These are phyloP conservation scores for Cynanchum wilfordii DNA, from an alignment of 257 asterid species.

Conservation along the genomic window DNA sequence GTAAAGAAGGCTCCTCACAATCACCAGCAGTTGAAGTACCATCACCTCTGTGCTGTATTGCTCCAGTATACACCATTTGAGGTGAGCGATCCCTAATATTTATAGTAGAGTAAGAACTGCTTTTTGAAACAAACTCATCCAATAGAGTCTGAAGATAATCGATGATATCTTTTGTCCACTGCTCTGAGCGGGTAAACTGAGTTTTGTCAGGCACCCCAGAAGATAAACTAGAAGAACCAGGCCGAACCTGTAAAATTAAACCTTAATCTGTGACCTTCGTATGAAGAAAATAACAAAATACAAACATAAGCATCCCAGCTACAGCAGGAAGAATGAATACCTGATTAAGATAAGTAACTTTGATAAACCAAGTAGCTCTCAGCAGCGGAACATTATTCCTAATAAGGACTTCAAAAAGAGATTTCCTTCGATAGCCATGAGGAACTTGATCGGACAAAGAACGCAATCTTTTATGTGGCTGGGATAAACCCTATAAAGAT, in stretches of 20 bases:
- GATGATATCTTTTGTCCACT: constrained; percentile 93
- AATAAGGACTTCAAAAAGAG: constrained; percentile 82
- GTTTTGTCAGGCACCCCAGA: constrained; percentile 74
- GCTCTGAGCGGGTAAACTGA: constrained; percentile 82
- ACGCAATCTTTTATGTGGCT: constrained; percentile 78
- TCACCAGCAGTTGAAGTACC: constrained; percentile 39
- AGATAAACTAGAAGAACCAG: constrained; percentile 61
- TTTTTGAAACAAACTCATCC: constrained; percentile 79
- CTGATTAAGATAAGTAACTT: constrained; percentile 97
- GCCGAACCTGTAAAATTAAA: constrained; percentile 65
- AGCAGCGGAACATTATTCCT: constrained; percentile 82
- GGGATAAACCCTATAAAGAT: constrained; percentile 76
- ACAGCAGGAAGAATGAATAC: constrained; percentile 29
- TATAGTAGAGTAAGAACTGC: constrained; percentile 50
- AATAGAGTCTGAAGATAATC: constrained; percentile 85
- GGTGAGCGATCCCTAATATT: constrained; percentile 62
- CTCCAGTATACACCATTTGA: constrained; percentile 59
- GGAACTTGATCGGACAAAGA: constrained; percentile 97
- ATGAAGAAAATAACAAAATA: constrained; percentile 7
- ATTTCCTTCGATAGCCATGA: constrained; percentile 77
- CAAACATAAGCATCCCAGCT: constrained; percentile 1
- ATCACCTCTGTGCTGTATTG: constrained; percentile 54
- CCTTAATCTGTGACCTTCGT: constrained; percentile 22
- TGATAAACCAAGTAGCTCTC: constrained; percentile 97
- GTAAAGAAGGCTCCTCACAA: constrained; percentile 77